Evolutionary conservation across 164 flowering plant genomes (phyloP).

Genomic region (Aristolochia contorta): DNA sequence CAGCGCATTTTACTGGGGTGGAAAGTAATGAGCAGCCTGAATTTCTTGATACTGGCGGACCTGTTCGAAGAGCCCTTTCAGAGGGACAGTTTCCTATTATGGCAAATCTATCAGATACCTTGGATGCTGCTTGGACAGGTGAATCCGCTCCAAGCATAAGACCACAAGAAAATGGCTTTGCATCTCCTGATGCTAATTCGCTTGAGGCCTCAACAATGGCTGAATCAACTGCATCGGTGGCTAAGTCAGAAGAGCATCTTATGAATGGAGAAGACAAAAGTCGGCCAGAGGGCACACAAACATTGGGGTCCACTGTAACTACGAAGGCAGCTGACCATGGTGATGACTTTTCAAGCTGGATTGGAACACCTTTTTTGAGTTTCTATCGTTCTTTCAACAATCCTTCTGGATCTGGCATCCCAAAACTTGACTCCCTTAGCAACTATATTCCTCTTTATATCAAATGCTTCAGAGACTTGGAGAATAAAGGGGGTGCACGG

Average conservation of each 20-base stretch:
- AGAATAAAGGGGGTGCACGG: slow-evolving; percentile 59
- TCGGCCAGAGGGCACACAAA: slow-evolving; percentile 19
- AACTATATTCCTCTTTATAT: slow-evolving; percentile 63
- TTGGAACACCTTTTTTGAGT: slow-evolving; percentile 52
- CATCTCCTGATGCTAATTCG: slow-evolving; percentile 26
- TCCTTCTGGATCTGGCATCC: slow-evolving; percentile 31
- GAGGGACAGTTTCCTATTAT: slow-evolving; percentile 59
- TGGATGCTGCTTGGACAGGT: slow-evolving; percentile 97
- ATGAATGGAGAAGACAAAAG: slow-evolving; percentile 25
- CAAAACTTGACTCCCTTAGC: slow-evolving; percentile 44
- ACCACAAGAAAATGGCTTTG: slow-evolving; percentile 20
- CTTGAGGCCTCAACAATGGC: slow-evolving; percentile 24
- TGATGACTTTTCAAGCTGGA: slow-evolving; percentile 59
- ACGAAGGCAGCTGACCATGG: slow-evolving; percentile 32
- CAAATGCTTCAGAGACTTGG: slow-evolving; percentile 53
- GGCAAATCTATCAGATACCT: slow-evolving; percentile 62
- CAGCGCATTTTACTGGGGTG: slow-evolving; percentile 16
- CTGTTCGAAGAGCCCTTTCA: slow-evolving; percentile 42
- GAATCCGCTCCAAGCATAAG: slow-evolving; percentile 29
- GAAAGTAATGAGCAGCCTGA: slow-evolving; percentile 15
- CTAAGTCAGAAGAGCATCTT: slow-evolving; percentile 24
- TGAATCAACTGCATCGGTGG: slow-evolving; percentile 18
- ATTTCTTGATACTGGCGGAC: slow-evolving; percentile 22
- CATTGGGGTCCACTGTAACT: slow-evolving; percentile 21
- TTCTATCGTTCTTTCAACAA: slow-evolving; percentile 60